Percentiles rank a stretch among this genome's conserved stretches.
Conservation (phyloP, 495 filamentous ascomycete species). For the Xylaria flabelliformis region DNA sequence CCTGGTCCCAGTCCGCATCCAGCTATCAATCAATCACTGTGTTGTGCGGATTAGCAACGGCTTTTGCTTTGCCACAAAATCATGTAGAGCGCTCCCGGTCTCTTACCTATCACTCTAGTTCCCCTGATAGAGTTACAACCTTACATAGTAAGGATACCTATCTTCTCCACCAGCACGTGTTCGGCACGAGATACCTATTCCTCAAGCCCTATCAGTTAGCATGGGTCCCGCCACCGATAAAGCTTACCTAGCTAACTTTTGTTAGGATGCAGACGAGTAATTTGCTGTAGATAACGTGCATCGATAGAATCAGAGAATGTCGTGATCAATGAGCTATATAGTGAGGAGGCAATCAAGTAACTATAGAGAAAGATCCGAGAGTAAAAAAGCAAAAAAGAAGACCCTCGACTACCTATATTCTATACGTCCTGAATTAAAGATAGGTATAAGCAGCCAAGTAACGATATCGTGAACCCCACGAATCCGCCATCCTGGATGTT, state of each 20-base stretch:
- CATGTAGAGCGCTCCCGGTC: background rate
- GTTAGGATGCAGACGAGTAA: background rate
- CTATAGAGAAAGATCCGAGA: background rate
- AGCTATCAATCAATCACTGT: background rate
- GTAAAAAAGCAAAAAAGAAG: conserved; percentile 4
- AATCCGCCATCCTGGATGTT: conserved; percentile 9
- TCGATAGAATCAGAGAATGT: background rate
- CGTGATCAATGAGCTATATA: background rate
- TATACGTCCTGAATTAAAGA: background rate
- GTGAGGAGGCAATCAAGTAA: background rate
- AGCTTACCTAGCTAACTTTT: background rate
- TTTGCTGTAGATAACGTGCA: background rate
- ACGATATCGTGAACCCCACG: conserved; percentile 20
- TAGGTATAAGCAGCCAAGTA: background rate
- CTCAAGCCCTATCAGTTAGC: conserved; percentile 3
- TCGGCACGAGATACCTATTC: background rate
- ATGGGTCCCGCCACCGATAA: background rate
- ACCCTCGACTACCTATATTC: background rate
- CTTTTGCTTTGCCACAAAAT: background rate
- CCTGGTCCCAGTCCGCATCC: background rate
- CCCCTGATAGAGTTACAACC: background rate
- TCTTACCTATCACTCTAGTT: conserved; percentile 1
- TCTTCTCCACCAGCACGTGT: background rate
- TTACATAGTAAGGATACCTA: background rate
- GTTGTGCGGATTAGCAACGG: background rate